These are phyloP conservation scores for Cryptosporidium viatorum DNA, from an alignment of 169 alveolate species.

Conservation along the genomic window DNA sequence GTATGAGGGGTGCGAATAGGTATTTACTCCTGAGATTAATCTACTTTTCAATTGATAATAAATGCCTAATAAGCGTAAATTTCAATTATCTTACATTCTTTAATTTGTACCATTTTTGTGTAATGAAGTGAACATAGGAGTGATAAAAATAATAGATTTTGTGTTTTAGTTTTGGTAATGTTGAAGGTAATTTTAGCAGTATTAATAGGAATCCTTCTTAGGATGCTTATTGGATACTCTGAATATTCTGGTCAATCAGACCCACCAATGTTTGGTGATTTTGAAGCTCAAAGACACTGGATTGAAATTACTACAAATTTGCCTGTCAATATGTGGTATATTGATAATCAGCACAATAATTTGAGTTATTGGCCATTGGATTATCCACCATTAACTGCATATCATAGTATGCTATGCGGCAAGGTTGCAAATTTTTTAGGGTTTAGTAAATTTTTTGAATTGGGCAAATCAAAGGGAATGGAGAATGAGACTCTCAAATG, in stretches of 20 bases:
- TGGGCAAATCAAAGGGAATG: slow-evolving; percentile 85
- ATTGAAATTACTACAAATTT: slow-evolving; percentile 86
- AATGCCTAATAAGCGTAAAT: neutral
- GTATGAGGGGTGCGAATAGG: neutral
- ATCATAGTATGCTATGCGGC: slow-evolving; percentile 81
- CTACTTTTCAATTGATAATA: neutral
- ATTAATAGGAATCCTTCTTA: slow-evolving; percentile 70
- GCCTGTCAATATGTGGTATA: slow-evolving; percentile 79
- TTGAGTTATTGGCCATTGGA: slow-evolving; percentile 89
- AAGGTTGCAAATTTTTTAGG: slow-evolving; percentile 66
- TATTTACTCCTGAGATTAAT: neutral
- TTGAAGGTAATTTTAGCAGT: slow-evolving; percentile 33
- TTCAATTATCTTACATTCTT: neutral
- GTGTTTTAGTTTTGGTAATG: slow-evolving; percentile 3
- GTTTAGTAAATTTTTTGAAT: slow-evolving; percentile 83
- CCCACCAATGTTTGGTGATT: slow-evolving; percentile 91
- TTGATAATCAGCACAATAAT: slow-evolving; percentile 81
- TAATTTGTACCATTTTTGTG: neutral
- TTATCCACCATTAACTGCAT: slow-evolving; percentile 93
- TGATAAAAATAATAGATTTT: neutral
- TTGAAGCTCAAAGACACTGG: slow-evolving; percentile 94
- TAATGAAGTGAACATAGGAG: neutral
- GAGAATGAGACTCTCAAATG: slow-evolving; percentile 82
- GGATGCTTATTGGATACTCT: slow-evolving; percentile 65
- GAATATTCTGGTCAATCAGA: slow-evolving; percentile 79